A percentile compares a stretch with the other conserved stretches of the same genome.
These are phyloP conservation scores for Candida anglica DNA, from an alignment of 805 yeast genomes.

Conservation along the genomic window DNA sequence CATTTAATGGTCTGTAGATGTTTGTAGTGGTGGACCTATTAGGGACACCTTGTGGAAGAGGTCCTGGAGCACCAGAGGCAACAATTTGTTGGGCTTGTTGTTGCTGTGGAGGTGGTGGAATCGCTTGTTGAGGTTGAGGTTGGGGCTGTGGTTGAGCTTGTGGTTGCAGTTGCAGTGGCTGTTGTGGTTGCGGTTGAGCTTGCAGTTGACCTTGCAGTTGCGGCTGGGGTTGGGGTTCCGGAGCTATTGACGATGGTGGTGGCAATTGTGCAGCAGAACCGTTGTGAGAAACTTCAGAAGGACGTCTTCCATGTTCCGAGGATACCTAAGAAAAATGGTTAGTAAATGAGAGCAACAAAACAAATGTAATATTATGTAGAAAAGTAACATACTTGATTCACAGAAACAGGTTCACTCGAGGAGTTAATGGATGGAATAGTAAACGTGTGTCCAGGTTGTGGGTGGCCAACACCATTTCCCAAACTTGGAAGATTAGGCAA, in stretches of 20 bases:
- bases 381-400: conserved; percentile 20
- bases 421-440: conserved; percentile 46
- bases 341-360: not conserved
- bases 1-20: conserved; percentile 79
- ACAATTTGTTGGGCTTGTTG: conserved; percentile 13
- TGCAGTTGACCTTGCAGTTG: conserved; percentile 12
- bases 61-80: conserved; percentile 6
- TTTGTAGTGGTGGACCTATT: conserved; percentile 39
- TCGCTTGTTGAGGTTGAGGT: conserved; percentile 9
- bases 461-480: conserved; percentile 35
- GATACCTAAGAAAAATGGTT: conserved; percentile 1
- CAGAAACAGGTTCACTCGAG: conserved; percentile 20
- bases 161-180: conserved; percentile 20
- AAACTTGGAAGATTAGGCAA: conserved; percentile 50
- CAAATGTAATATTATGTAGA: too few species aligned
- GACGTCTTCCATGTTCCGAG: conserved; percentile 13
- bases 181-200: conserved; percentile 9
- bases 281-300: conserved; percentile 17
- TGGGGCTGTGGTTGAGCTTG: conserved; percentile 13
- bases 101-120: conserved; percentile 18
- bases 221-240: conserved; percentile 10
- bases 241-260: conserved; percentile 21
- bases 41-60: conserved; percentile 30
- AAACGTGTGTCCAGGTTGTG: conserved; percentile 43
- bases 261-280: conserved; percentile 18